Percentiles rank a stretch among this genome's conserved stretches.
Evolutionary conservation across 2,329 filamentous ascomycete species (phyloP).

Genomic region (Colletotrichum orchidophilum): DNA sequence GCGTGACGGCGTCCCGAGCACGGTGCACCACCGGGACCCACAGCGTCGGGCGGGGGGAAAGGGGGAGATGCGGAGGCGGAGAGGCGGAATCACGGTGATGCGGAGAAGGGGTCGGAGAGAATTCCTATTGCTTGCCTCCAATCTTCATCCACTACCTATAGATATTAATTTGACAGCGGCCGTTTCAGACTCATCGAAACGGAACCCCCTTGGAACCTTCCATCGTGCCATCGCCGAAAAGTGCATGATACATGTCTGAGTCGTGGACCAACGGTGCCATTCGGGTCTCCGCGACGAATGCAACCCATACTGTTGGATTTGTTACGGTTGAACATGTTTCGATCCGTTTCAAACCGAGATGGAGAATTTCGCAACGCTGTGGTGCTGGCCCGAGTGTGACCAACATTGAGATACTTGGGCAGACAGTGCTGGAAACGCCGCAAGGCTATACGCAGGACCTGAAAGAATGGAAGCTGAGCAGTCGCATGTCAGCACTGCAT

Average conservation of each 20-base stretch:
- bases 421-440: slow-evolving; percentile 9
- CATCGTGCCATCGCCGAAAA: neutral
- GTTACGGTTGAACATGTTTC: slow-evolving; percentile 3
- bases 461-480: neutral
- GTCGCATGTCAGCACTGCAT: slow-evolving; percentile 3
- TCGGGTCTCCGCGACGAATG: slow-evolving; percentile 5
- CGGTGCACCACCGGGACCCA: slow-evolving; percentile 19
- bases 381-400: neutral
- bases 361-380: neutral
- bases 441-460: neutral
- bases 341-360: slow-evolving; percentile 17
- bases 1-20: slow-evolving; percentile 10
- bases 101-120: neutral
- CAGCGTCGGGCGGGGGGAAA: neutral
- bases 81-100: neutral
- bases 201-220: neutral
- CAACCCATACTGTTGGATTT: slow-evolving; percentile 7
- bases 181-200: slow-evolving; percentile 15
- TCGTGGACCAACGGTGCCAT: neutral
- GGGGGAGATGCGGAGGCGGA: slow-evolving; percentile 26
- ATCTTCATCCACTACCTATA: neutral
- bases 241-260: slow-evolving; percentile 7
- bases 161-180: neutral
- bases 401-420: neutral
- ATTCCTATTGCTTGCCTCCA: slow-evolving; percentile 4